Base-by-base conservation (phyloP, 306 rosid species). In the Sophora flavescens region DNA sequence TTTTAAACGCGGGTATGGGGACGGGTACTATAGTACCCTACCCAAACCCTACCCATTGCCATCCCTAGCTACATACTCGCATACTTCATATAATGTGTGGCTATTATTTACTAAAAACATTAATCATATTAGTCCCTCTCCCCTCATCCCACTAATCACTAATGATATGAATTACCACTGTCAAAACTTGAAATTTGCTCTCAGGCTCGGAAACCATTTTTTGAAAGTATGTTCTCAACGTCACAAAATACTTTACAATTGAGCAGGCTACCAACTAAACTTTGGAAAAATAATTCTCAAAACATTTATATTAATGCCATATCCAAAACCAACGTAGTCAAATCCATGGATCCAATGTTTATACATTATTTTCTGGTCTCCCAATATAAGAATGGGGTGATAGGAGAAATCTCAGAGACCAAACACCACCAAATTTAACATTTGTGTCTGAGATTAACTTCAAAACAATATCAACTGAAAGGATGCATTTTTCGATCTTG, bases 381-480 rank as follows among this genome's bases (percentile, higher is more conserved):
- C 54, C 39, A 63, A 51, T 16, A 36, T 0, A 66, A 12, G 41
- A n/a, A 51, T 39, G 51, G 54, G 10, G 22, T 0, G 1, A 22
- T 22, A 22, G 22, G 22, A 22, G 22, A 22, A 22, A 70, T 42
- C 52, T 39, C 26, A 52, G n/a, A 22, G 26, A 70, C 64, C 16
- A 26, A 16, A 66, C 18, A 36, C 8, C 30, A 13, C 33, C 57
- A 22, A 22, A 22, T 22, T 30, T 30, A 22, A 22, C 22, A 22
- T 1, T 9, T 8, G 39, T 26, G 30, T 53, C 65, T 28, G 42
- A 50, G 63, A 67, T 11, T 41, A 38, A n/a, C 41, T 54, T 63
- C 18, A 30, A 48, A 83, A 74, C 32, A 61, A 35, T 80, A 44
- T 28, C 59, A 68, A 15, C 30, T n/a, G 8, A 52, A 51, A 28